Evolutionary conservation across 345 rosid species (phyloP), one percentile per base, ranked within the genome.

Genomic region (Populus ilicifolia): DNA sequence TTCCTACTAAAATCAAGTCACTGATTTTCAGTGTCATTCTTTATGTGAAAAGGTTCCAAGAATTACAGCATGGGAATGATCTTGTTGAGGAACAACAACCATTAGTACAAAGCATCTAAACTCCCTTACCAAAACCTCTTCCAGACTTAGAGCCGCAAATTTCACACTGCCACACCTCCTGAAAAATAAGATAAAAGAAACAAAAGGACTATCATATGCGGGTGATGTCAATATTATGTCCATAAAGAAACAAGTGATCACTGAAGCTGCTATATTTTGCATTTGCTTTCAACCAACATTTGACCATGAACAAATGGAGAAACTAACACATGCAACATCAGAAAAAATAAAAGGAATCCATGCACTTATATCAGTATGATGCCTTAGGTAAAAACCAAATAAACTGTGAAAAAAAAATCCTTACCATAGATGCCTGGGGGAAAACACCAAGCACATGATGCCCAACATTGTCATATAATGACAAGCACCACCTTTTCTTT

Each of bases 91-190:
- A 27, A 71, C 6, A 38, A 43, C 59, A 71, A 35, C 13, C 10
- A 78, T 27, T 18, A 54, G 12, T 25, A 72, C 20, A 75, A 67
- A 71, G 61, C 18, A 77, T 59, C 25, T 6, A 33, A 78, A 16
- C 67, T 77, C 77, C 73, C 93, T 90, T 90, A 96, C 99, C 99
- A 85, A 96, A 96, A 69, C 99, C 99, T 87, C 93, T 93, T 81
- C 99, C 99, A 69, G 98, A 93, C 82, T 92, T 93, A 54, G 92
- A 90, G 23, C 89, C 89, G 80, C 98, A 96, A 70, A 96, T 89
- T 70, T 96, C 97, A 78, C 99, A 96, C 75, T 96, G 98, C 99
- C 99, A 93, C 35, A 86, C 94, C 85, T 96, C 99, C 98, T 96
- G 87, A 73, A 84, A 83, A 75, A 1, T 6, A 70, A 54, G 27